phyloP scores from a whole-genome alignment of 768 basidiomycete genomes.

The Termitomyces sp. region DNA sequence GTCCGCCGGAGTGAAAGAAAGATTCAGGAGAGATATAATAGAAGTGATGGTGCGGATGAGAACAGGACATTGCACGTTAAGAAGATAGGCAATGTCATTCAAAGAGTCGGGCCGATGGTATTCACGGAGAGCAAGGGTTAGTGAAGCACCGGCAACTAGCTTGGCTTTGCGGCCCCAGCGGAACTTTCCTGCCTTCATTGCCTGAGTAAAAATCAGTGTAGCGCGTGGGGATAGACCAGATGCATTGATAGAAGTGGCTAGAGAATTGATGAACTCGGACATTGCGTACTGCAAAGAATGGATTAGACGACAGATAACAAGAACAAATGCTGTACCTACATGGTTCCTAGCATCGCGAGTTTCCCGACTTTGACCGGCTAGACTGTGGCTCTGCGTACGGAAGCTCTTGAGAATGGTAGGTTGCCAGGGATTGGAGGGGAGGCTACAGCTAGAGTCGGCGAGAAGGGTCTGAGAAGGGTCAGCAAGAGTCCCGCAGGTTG shows the following conservation, averaged over 20 bases:
- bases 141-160: slow-evolving; percentile 59
- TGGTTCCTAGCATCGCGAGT: slow-evolving; percentile 57
- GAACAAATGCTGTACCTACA: slow-evolving; percentile 30
- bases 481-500: slow-evolving; percentile 62
- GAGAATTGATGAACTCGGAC: slow-evolving; percentile 53
- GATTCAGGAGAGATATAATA: slow-evolving; percentile 44
- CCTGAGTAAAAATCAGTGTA: slow-evolving; percentile 61
- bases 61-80: slow-evolving; percentile 44
- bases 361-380: slow-evolving; percentile 63
- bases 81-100: slow-evolving; percentile 60
- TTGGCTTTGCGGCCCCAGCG: slow-evolving; percentile 76
- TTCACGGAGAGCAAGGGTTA: slow-evolving; percentile 70
- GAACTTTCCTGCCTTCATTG: slow-evolving; percentile 50
- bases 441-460: slow-evolving; percentile 36
- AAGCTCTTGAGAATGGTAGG: slow-evolving; percentile 41
- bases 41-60: slow-evolving; percentile 53
- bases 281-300: slow-evolving; percentile 49
- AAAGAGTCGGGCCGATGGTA: slow-evolving; percentile 61
- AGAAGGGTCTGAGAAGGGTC: slow-evolving; percentile 61
- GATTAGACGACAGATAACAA: slow-evolving; percentile 1
- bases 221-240: slow-evolving; percentile 63
- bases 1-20: slow-evolving; percentile 50
- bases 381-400: slow-evolving; percentile 42
- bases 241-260: slow-evolving; percentile 53
- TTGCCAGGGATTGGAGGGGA: slow-evolving; percentile 23